Base-by-base conservation (phyloP, 306 rosid species). In the Prunus dulcis region DNA sequence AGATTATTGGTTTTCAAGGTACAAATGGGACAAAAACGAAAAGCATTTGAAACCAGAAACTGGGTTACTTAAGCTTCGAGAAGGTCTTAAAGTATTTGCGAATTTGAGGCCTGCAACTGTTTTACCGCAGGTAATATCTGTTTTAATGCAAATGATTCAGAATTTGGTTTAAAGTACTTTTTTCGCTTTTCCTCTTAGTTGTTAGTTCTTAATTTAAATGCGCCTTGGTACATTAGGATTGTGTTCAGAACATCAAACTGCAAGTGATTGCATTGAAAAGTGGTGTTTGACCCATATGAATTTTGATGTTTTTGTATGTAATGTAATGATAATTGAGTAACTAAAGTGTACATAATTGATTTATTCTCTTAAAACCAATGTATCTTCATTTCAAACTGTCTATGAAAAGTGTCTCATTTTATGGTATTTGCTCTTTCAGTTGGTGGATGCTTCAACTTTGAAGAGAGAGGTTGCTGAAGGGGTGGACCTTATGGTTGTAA, bases 41-140 rank as follows among this genome's bases (percentile, higher is more conserved):
- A 92, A 89, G 74, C 93, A 81, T 70, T 73, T 92, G 83, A 94
- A 92, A 90, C 98, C 97, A 14, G 98, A 94, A 81, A 94, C 98
- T 19, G 96, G 96, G 64, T 79, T 94, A 75, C 96, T 91, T 82
- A 83, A 86, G 79, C 80, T 91, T 2, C 86, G 93, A 9, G 74
- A 83, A 69, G 98, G 91, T 65, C 96, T 91, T 78, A 77, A 64
- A 74, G 98, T 91, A 7, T 93, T 93, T 60, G 96, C 97, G 9
- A 93, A 93, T 91, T 84, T 93, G 51, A 88, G 97, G 71, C 97
- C 93, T 3, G 95, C 98, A 12, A 89, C 80, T 12, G 98, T 91
- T 30, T 88, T 89, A 2, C 91, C 95, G 11, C 97, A 85, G 95
- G 98, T 91, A 75, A 63, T 32, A 1, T 18, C 46, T 67, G 49